Evolutionary conservation across 2,329 filamentous ascomycete species (phyloP), one percentile per base, ranked within the genome.

Genomic region (Trichoderma breve): DNA sequence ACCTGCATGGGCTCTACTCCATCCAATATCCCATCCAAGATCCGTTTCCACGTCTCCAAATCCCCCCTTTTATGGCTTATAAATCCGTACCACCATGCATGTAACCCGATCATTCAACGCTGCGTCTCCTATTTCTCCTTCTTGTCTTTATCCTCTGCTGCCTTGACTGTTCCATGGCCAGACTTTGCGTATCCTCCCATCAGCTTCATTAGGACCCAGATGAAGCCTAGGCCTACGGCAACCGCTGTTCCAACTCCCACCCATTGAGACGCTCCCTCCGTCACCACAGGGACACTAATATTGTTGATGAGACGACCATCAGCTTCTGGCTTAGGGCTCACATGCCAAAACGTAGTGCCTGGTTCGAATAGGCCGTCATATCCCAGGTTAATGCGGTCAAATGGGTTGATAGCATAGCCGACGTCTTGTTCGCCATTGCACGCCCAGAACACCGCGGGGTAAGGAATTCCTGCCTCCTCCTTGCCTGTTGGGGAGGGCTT

Each of bases 381-480:
- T 1, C 94, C 95, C n/a, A 98, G 77, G 78, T 93, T 89, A n/a
- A 86, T 84, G 6, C 93, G 86, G 80, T 98, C 95, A 80, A 98
- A 98, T 0, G 95, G 95, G 77, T 92, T 97, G 6, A 86, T 87
- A 0, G 87, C 81, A 81, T 95, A 93, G 76, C 93, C 91, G 1
- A 86, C 86, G 1, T 87, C 89, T 66, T 89, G 86, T 11, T 89
- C 87, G 0, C 91, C 88, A 8, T 88, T 85, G 78, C 95, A 98
- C 0, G 94, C 94, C 95, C 95, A 98, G 84, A 98, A 98, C 0
- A 98, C 88, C 0, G 89, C 88, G 0, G 95, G 95, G 83, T 92
- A 95, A 0, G 95, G 93, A 0, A 96, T 80, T n/a, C 89, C 83
- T 1, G 90, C 81, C 5, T 84, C 75, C 3, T 82, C 80, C 74